phyloP scores from a whole-genome alignment of 2,329 filamentous ascomycete species.

The Hymenoscyphus scutula region DNA sequence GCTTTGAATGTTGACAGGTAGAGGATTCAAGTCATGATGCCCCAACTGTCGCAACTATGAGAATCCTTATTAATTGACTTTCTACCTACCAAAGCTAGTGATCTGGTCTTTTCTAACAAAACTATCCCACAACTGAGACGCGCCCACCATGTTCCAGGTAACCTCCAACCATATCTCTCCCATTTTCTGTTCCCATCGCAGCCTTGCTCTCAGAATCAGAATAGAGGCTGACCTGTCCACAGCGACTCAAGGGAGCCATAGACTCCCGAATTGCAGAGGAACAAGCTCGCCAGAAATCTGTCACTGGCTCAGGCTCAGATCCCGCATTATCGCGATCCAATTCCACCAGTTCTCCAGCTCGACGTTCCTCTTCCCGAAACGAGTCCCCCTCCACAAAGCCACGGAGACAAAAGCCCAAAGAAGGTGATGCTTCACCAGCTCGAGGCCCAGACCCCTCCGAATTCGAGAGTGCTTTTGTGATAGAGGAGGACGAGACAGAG shows the following conservation, averaged over 20 bases:
- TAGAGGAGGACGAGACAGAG: conserved; percentile 74
- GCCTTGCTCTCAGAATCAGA: conserved; percentile 18
- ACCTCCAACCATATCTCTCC: conserved; percentile 3
- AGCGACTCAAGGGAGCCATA: conserved; percentile 82
- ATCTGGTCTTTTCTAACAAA: neutral
- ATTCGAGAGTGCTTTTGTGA: conserved; percentile 81
- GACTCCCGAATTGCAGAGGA: conserved; percentile 88
- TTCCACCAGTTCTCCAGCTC: conserved; percentile 40
- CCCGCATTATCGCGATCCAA: conserved; percentile 41
- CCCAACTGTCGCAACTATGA: conserved; percentile 12
- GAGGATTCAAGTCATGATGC: conserved; percentile 4
- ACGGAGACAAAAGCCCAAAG: conserved; percentile 31
- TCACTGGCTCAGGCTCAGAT: conserved; percentile 38
- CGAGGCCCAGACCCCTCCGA: conserved; percentile 73
- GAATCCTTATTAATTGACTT: conserved; percentile 18
- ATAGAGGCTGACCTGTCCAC: conserved; percentile 18
- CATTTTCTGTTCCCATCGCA: conserved; percentile 5
- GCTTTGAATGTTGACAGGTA: conserved; percentile 12
- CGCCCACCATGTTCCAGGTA: conserved; percentile 37
- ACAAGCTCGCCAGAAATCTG: conserved; percentile 63
- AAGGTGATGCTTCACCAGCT: conserved; percentile 27
- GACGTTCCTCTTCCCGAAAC: conserved; percentile 27
- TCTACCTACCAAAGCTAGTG: neutral
- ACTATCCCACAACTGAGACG: conserved; percentile 14
- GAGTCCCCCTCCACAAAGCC: conserved; percentile 31